Base-by-base conservation (phyloP, 1,284 basidiomycete genomes). In the Trichosporon inkin region DNA sequence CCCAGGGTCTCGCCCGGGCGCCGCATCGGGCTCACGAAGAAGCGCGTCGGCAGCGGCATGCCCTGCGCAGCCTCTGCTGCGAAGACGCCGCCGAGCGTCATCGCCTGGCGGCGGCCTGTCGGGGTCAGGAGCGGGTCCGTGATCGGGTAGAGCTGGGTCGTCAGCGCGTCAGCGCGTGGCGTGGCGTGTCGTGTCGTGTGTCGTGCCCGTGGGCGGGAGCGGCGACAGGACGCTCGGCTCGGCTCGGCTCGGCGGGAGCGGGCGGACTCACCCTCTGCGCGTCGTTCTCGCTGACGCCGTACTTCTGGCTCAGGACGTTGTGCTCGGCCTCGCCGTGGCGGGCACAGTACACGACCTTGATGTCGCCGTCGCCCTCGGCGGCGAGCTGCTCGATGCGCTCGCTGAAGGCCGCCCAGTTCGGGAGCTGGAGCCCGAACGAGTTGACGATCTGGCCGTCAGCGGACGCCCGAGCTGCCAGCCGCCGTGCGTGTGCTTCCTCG, bases 271-370 rank as follows among this genome's bases (percentile, higher is more conserved):
- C 63, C 5, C 22, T 49, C 44, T 49, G 44, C 24, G 44, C 53
- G 20, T 64, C 59, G 36, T 28, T 54, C 20, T 65, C 65, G 5
- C 60, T 62, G 51, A 59, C 17, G 22, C 62, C 59, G 53, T 69
- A 67, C 28, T 61, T 66, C n/a, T 55, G 56, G 17, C 53, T 53
- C 6, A 72, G 60, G 37, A 67, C 61, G 47, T 71, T 72, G 60
- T 72, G 71, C 57, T 72, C 68, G 11, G 69, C 69, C 61, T 73
- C 68, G 28, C 71, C 71, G 49, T 73, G 71, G 22, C 71, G 62
- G 16, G 69, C 70, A 1, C 67, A 62, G 49, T 66, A 73, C 19
- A 73, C 56, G 17, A 73, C 71, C 34, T 68, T 69, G 61, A 73
- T 62, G 19, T 52, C 60, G 13, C 44, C 44, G 58, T 70, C 65